Percentiles rank a stretch among this genome's conserved stretches.
These are phyloP conservation scores for Podaxis sp. DNA, from an alignment of 768 basidiomycete genomes.

Conservation along the genomic window DNA sequence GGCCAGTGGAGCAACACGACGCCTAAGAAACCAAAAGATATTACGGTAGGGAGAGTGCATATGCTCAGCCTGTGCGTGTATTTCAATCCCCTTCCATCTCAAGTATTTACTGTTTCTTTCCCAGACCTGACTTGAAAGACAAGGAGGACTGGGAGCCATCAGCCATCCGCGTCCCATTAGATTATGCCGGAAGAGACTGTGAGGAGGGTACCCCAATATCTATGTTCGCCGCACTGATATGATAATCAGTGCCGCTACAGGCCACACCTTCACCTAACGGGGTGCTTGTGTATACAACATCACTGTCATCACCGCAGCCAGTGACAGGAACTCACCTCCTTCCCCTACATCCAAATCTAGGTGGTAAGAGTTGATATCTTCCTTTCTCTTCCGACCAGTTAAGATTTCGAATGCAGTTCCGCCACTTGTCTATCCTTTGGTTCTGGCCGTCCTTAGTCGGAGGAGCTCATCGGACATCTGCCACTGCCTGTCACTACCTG, in stretches of 20 bases:
- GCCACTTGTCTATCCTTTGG: constrained; percentile 23
- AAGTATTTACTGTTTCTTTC: neutral
- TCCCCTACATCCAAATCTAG: constrained; percentile 26
- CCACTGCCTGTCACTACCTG: constrained; percentile 45
- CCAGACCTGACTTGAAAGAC: constrained; percentile 50
- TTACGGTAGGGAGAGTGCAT: constrained; percentile 41
- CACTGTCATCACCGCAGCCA: constrained; percentile 36
- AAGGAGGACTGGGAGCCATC: constrained; percentile 47
- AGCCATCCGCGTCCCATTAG: constrained; percentile 38
- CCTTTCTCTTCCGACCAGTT: neutral
- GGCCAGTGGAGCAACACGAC: constrained; percentile 29
- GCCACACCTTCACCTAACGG: constrained; percentile 56
- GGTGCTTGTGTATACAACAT: constrained; percentile 48
- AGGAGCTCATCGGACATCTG: constrained; percentile 56
- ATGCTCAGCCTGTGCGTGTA: constrained; percentile 51
- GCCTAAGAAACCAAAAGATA: constrained; percentile 28
- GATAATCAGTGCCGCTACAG: constrained; percentile 49
- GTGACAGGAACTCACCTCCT: constrained; percentile 39
- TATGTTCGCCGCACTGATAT: constrained; percentile 9
- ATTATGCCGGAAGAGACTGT: constrained; percentile 48
- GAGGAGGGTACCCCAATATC: constrained; percentile 17
- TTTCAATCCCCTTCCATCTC: neutral
- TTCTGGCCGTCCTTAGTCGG: constrained; percentile 44
- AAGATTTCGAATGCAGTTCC: neutral
- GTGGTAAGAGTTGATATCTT: neutral